Conservation (phyloP, 495 filamentous ascomycete genomes). For the Xylaria castorea region DNA sequence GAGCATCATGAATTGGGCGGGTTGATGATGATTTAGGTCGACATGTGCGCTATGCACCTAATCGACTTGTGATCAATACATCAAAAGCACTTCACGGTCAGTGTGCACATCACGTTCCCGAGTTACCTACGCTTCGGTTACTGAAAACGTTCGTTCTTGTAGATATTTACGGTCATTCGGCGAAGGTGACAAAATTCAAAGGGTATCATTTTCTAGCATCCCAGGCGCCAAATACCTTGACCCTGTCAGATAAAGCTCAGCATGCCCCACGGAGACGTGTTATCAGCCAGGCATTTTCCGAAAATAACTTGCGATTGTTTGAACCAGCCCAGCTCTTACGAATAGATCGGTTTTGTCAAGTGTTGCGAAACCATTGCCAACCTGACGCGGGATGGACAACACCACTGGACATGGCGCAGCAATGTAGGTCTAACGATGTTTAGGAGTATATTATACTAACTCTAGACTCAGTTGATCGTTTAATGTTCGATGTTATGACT, state of each 20-base stretch:
- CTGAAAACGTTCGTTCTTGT: neutral
- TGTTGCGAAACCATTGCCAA: neutral
- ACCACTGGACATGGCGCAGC: neutral
- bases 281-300: slow-evolving; percentile 12
- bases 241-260: neutral
- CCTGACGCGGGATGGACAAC: neutral
- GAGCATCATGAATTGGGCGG: neutral
- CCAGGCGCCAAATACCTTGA: neutral
- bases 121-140: neutral
- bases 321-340: neutral
- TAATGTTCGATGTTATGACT: neutral
- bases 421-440: neutral
- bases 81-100: slow-evolving; percentile 2
- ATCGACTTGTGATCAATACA: slow-evolving; percentile 4
- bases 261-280: neutral
- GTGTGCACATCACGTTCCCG: neutral
- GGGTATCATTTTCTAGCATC: neutral
- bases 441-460: neutral
- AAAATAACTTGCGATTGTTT: neutral
- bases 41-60: slow-evolving; percentile 5
- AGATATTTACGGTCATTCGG: slow-evolving; percentile 12
- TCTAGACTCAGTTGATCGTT: neutral
- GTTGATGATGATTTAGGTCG: neutral
- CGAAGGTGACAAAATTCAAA: neutral
- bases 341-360: neutral